A percentile compares a stretch with the other conserved stretches of the same genome.
Conservation (phyloP, 2,329 filamentous ascomycete species). For the Simplicillium aogashimaense region DNA sequence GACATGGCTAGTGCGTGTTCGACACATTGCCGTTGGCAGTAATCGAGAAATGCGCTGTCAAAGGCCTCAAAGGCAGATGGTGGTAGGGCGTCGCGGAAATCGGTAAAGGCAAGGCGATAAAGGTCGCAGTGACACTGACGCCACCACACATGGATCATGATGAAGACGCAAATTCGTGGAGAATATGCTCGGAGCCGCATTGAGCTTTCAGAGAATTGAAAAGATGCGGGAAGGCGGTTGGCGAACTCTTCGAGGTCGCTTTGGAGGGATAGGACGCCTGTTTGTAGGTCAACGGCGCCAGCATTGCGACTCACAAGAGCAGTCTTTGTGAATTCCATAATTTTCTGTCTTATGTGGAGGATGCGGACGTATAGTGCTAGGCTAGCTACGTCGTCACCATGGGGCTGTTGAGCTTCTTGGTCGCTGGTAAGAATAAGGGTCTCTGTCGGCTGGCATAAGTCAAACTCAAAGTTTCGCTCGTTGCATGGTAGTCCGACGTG, state of each 20-base stretch:
- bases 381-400: slow-evolving; percentile 43
- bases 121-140: slow-evolving; percentile 48
- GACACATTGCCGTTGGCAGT: slow-evolving; percentile 40
- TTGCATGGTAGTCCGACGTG: slow-evolving; percentile 31
- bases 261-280: slow-evolving; percentile 33
- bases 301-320: slow-evolving; percentile 24
- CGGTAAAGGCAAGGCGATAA: slow-evolving; percentile 41
- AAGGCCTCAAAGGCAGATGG: slow-evolving; percentile 31
- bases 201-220: slow-evolving; percentile 48
- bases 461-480: slow-evolving; percentile 42
- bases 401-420: slow-evolving; percentile 26
- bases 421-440: slow-evolving; percentile 32
- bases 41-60: slow-evolving; percentile 36
- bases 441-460: slow-evolving; percentile 44
- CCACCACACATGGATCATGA: slow-evolving; percentile 53
- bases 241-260: slow-evolving; percentile 43
- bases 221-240: slow-evolving; percentile 41
- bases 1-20: slow-evolving; percentile 46
- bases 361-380: slow-evolving; percentile 47
- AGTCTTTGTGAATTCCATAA: slow-evolving; percentile 42
- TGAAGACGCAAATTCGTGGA: slow-evolving; percentile 44
- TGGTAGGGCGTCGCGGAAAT: slow-evolving; percentile 40
- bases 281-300: slow-evolving; percentile 30
- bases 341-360: slow-evolving; percentile 42
- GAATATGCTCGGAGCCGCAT: slow-evolving; percentile 46